Evolutionary conservation across 768 basidiomycete species (phyloP).

Genomic region (Mycena albidolilacea): DNA sequence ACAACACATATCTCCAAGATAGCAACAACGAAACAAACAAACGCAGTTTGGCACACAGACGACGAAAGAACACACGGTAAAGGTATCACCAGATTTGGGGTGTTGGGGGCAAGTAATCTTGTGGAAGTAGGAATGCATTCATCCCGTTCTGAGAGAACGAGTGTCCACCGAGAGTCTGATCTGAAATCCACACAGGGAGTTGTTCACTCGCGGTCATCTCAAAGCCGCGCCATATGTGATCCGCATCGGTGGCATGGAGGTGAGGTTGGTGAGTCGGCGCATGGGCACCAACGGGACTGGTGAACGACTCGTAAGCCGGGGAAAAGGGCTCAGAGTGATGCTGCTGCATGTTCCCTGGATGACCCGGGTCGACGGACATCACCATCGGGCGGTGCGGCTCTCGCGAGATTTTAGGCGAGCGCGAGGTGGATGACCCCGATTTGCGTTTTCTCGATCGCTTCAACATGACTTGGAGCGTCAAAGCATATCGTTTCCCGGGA

Average conservation of each 20-base stretch:
- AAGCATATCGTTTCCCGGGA: slow-evolving; percentile 93
- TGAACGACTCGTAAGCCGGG: slow-evolving; percentile 68
- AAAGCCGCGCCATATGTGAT: slow-evolving; percentile 84
- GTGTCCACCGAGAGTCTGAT: slow-evolving; percentile 83
- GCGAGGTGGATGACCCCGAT: slow-evolving; percentile 64
- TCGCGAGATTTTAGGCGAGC: slow-evolving; percentile 73
- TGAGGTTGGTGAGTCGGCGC: slow-evolving; percentile 46
- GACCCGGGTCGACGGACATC: slow-evolving; percentile 62
- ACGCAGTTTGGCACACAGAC: background rate
- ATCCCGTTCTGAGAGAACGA: slow-evolving; percentile 87
- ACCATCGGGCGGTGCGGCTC: slow-evolving; percentile 66
- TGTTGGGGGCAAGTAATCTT: slow-evolving; percentile 78
- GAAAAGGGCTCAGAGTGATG: slow-evolving; percentile 67
- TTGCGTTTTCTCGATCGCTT: slow-evolving; percentile 80
- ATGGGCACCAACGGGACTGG: slow-evolving; percentile 47
- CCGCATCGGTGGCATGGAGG: slow-evolving; percentile 61
- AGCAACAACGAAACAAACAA: slow-evolving; percentile 11
- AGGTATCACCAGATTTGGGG: slow-evolving; percentile 80
- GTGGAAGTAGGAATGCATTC: slow-evolving; percentile 86
- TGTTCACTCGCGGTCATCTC: slow-evolving; percentile 81
- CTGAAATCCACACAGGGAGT: slow-evolving; percentile 89
- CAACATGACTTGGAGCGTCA: slow-evolving; percentile 91
- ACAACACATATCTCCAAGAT: slow-evolving; percentile 35
- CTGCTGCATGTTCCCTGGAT: slow-evolving; percentile 49
- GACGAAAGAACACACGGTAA: slow-evolving; percentile 19